Conservation (phyloP, 768 basidiomycete genomes). For the Vishniacozyma victoriae region DNA sequence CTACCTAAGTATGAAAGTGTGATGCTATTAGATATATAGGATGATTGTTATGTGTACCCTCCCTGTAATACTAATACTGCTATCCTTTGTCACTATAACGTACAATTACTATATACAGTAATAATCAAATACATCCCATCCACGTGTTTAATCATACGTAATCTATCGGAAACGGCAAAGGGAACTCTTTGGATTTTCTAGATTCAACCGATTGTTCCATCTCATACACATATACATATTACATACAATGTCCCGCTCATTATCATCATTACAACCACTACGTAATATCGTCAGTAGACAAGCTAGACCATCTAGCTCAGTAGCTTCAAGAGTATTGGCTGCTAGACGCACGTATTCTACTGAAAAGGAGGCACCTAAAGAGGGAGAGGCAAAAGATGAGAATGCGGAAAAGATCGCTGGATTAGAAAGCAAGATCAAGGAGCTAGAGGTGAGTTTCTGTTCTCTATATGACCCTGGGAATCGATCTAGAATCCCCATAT, state of each 20-base stretch:
- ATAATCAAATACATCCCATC: too few relatives aligned
- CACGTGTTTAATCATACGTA: too few relatives aligned
- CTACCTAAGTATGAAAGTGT: too few relatives aligned
- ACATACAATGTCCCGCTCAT: not conserved
- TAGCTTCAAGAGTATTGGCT: not conserved
- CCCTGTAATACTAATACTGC: too few relatives aligned
- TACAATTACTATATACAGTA: too few relatives aligned
- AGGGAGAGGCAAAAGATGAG: conserved; percentile 28
- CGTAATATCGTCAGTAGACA: not conserved
- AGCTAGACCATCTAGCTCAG: not conserved
- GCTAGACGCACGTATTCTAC: not conserved
- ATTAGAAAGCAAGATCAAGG: conserved; percentile 46
- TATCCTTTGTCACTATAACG: too few relatives aligned
- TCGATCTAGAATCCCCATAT: not conserved
- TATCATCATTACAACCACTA: not conserved
- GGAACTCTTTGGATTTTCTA: too few relatives aligned
- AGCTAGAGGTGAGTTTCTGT: conserved; percentile 71
- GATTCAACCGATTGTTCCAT: too few relatives aligned
- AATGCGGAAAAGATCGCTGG: conserved; percentile 15
- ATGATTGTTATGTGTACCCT: too few relatives aligned
- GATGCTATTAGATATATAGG: too few relatives aligned
- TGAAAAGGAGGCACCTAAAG: conserved; percentile 13
- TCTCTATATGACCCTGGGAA: not conserved
- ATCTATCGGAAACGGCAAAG: too few relatives aligned
- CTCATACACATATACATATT: too few relatives aligned